Conservation (phyloP, 495 filamentous ascomycete genomes). For the Penicillium antarcticum region DNA sequence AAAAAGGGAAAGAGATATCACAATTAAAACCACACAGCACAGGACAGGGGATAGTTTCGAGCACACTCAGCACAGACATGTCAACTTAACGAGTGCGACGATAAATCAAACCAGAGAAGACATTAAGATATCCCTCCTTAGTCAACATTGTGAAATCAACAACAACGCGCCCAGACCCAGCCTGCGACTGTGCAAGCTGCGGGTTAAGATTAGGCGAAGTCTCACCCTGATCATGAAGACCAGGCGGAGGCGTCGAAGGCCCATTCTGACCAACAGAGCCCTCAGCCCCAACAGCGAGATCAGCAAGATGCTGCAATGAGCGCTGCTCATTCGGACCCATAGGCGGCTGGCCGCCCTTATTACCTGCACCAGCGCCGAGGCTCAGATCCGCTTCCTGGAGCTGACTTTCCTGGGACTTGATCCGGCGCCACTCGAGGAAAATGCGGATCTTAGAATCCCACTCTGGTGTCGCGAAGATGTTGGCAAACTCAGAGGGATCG, state of each 20-base stretch:
- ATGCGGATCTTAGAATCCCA: slow-evolving; percentile 48
- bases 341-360: slow-evolving; percentile 27
- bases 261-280: slow-evolving; percentile 37
- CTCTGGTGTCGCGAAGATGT: slow-evolving; percentile 38
- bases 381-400: slow-evolving; percentile 31
- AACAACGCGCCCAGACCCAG: slow-evolving; percentile 26
- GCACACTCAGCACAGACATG: too few species aligned
- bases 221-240: slow-evolving; percentile 27
- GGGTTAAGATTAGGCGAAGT: slow-evolving; percentile 31
- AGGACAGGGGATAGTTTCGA: too few species aligned
- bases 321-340: slow-evolving; percentile 48
- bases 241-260: slow-evolving; percentile 32
- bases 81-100: slow-evolving; percentile 29
- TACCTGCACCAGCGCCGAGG: slow-evolving; percentile 12
- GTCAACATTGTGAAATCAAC: slow-evolving; percentile 46
- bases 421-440: slow-evolving; percentile 43
- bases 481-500: slow-evolving; percentile 29
- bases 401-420: slow-evolving; percentile 38
- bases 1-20: too few species aligned
- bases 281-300: slow-evolving; percentile 54
- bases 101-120: slow-evolving; percentile 43
- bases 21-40: too few species aligned
- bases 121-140: slow-evolving; percentile 44
- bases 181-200: slow-evolving; percentile 26
- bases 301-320: slow-evolving; percentile 61